These are phyloP conservation scores for Malus asiatica DNA, from an alignment of 306 rosid species.

Conservation along the genomic window DNA sequence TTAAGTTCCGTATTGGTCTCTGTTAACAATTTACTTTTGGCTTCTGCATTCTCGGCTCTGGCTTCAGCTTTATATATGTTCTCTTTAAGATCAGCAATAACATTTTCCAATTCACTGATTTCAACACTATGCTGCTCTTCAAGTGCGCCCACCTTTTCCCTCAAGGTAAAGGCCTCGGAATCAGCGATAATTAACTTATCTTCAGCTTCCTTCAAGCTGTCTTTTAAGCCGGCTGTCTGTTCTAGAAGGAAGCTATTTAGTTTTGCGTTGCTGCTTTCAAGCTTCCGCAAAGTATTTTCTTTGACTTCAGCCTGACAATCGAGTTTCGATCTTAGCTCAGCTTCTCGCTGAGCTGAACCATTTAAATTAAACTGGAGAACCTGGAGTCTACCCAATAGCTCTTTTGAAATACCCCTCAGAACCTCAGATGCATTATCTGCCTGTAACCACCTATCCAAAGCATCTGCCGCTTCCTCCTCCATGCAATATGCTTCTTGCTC, in stretches of 20 bases:
- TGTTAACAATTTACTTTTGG: constrained; percentile 25
- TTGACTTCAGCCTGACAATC: constrained; percentile 39
- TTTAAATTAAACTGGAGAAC: constrained; percentile 60
- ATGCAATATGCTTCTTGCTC: constrained; percentile 38
- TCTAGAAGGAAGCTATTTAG: constrained; percentile 19
- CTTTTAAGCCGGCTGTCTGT: constrained; percentile 26
- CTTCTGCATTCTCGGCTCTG: constrained; percentile 42
- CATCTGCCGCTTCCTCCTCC: constrained; percentile 57
- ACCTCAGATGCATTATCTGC: constrained; percentile 50
- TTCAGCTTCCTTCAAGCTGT: constrained; percentile 38
- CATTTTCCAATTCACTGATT: constrained; percentile 30
- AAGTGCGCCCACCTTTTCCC: constrained; percentile 37
- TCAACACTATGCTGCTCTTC: constrained; percentile 34
- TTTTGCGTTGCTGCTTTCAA: constrained; percentile 23
- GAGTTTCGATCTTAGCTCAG: constrained; percentile 50
- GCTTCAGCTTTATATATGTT: constrained; percentile 31
- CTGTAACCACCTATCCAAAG: constrained; percentile 57
- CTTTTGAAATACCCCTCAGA: constrained; percentile 62
- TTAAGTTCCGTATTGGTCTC: constrained; percentile 37
- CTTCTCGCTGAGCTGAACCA: constrained; percentile 46
- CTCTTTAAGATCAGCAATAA: constrained; percentile 32
- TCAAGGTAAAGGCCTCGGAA: constrained; percentile 32
- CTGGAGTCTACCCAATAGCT: constrained; percentile 54
- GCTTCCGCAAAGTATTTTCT: constrained; percentile 22
- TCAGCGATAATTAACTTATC: constrained; percentile 32